Evolutionary conservation across 225 moss, liverwort and hornwort genomes (phyloP).

Genomic region (Bryoerythrophyllum caledonicum): DNA sequence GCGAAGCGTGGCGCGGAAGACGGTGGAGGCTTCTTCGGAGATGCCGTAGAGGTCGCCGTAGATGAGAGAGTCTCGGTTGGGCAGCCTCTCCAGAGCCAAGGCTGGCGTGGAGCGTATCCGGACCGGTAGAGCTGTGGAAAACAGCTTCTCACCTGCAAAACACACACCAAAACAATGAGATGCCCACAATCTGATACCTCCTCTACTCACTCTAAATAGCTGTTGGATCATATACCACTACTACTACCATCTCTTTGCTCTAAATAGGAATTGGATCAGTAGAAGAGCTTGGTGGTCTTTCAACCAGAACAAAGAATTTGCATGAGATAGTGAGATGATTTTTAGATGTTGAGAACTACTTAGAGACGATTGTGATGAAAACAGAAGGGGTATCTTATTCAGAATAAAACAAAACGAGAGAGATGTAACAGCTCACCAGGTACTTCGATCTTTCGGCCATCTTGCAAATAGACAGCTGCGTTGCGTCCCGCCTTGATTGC

Average conservation of each 20-base stretch:
- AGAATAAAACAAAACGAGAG: no score
- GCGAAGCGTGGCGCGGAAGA: slow-evolving; percentile 89
- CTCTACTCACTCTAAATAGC: no score
- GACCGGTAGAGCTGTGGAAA: slow-evolving; percentile 64
- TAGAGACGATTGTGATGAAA: no score
- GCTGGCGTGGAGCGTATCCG: slow-evolving; percentile 70
- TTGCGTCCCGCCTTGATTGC: slow-evolving; percentile 91
- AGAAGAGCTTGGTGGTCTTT: no score
- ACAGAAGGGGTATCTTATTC: no score
- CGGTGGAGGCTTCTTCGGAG: slow-evolving; percentile 71
- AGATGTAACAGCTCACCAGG: slow-evolving; percentile 39
- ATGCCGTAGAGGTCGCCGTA: slow-evolving; percentile 87
- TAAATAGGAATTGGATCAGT: no score
- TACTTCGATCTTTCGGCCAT: slow-evolving; percentile 62
- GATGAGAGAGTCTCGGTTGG: slow-evolving; percentile 80
- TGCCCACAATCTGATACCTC: no score
- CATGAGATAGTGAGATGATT: no score
- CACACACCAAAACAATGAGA: background rate
- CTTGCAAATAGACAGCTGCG: slow-evolving; percentile 72
- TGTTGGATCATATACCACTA: no score
- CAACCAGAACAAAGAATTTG: no score
- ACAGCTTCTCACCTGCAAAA: slow-evolving; percentile 76
- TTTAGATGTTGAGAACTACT: no score
- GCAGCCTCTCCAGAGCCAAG: slow-evolving; percentile 80
- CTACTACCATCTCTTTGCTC: no score